Conservation (phyloP, 2,329 filamentous ascomycete genomes). For the Emergomyces pasteurianus region DNA sequence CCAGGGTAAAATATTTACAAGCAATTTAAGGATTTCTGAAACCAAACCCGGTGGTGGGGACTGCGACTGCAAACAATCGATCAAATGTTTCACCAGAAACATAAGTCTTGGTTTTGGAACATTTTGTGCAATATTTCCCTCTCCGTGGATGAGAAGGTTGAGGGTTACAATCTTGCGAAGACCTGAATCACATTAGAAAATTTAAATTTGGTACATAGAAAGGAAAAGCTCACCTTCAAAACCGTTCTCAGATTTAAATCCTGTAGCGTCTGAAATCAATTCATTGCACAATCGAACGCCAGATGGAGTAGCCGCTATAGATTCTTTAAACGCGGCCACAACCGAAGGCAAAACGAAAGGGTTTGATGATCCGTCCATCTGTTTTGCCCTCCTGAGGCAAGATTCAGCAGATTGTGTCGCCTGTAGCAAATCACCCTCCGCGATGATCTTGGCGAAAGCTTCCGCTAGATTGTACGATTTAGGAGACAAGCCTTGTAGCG, state of each 20-base stretch:
- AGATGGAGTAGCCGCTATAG: conserved; percentile 36
- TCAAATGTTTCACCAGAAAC: conserved; percentile 69
- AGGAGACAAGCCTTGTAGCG: conserved; percentile 20
- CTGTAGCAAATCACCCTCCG: conserved; percentile 18
- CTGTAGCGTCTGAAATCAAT: conserved; percentile 48
- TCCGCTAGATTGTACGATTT: conserved; percentile 29
- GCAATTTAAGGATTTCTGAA: conserved; percentile 30
- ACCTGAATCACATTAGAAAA: conserved; percentile 19
- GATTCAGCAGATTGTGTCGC: conserved; percentile 20
- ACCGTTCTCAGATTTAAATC: conserved; percentile 33
- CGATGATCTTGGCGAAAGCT: conserved; percentile 29
- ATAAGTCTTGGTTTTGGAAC: conserved; percentile 54
- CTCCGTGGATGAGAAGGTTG: conserved; percentile 41
- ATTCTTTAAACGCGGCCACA: conserved; percentile 38
- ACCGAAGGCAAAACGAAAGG: conserved; percentile 36
- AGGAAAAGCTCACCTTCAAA: conserved; percentile 27
- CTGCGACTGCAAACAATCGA: conserved; percentile 55
- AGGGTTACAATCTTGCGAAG: conserved; percentile 41
- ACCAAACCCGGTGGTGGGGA: conserved; percentile 33
- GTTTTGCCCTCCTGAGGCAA: conserved; percentile 24
- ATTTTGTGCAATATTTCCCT: conserved; percentile 34
- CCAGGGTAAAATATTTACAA: conserved; percentile 52
- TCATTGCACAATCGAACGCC: conserved; percentile 47
- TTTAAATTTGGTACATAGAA: background rate
- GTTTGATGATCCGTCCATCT: conserved; percentile 28